Evolutionary conservation across 441 rosid genomes (phyloP), one percentile per base, ranked within the genome.

Genomic region (Gossypium davidsonii): DNA sequence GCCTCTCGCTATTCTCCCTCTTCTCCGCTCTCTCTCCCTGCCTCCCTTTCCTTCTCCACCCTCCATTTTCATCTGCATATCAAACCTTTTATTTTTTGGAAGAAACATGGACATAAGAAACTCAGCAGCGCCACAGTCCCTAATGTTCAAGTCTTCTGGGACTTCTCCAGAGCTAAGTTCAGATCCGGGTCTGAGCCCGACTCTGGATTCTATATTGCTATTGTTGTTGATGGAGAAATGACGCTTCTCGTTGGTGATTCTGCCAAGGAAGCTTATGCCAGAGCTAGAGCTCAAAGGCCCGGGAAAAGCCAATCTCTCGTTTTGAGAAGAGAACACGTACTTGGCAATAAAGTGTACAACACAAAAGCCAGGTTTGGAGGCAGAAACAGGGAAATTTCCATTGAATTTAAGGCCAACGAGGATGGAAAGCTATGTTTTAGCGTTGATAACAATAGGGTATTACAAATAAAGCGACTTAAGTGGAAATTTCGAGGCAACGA

Each of bases 401-500:
- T 94, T 6, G 96, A 91, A 71, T 94, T 93, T 59, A 80, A 82
- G 3, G 80, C 81, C 10, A 85, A 82, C 55, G 88, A 79, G 46
- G 97, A 90, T 25, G 95, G 88, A 14, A 85, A 68, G 79, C 84
- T 92, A 28, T 76, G 79, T 48, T 84, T 94, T 46, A 79, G 79
- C 61, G 83, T 94, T 2, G 97, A 94, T 46, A 69, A 76, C 70
- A 72, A 76, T 21, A 86, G 62, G 77, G 94, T 92, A 6, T 73
- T 94, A 75, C 87, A 82, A 78, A 82, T 94, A 17, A 94, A 92
- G 77, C 74, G 90, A 17, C 73, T 94, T 63, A 87, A 86, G 74
- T 94, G 99, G 97, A 94, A 94, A 79, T 94, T 92, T 15, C 76
- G 99, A 44, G 99, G 97, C 9, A 94, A 88, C 39, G 97, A 92